These are phyloP conservation scores for Venturia aucupariae DNA, from an alignment of 2,329 filamentous ascomycete genomes.

Conservation along the genomic window DNA sequence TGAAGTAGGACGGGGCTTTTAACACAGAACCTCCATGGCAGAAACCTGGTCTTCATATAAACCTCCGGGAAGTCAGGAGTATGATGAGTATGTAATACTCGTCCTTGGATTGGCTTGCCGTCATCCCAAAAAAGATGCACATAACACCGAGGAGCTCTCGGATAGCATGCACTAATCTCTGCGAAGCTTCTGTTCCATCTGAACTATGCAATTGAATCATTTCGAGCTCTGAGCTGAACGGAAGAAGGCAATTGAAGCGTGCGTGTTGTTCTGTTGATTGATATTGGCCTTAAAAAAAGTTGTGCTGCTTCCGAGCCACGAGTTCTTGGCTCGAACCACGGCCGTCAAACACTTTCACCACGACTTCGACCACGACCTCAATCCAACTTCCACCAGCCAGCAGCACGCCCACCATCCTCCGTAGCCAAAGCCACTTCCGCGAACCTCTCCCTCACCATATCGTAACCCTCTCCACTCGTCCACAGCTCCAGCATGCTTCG, in stretches of 20 bases:
- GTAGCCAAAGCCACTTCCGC: conserved; percentile 12
- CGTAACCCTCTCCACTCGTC: conserved; percentile 4
- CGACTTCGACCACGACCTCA: conserved; percentile 8
- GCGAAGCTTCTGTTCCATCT: background rate
- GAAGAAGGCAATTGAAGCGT: background rate
- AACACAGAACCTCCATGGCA: background rate
- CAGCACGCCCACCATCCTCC: conserved; percentile 19
- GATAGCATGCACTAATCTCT: background rate
- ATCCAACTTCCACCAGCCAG: background rate
- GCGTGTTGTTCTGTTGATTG: background rate
- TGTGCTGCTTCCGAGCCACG: background rate
- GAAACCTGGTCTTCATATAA: background rate
- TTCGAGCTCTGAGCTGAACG: background rate
- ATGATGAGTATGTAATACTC: background rate
- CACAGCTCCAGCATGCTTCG: conserved; percentile 26
- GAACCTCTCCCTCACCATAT: background rate
- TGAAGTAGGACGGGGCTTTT: background rate
- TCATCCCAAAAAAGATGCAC: background rate
- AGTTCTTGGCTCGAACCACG: background rate
- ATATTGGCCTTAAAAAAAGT: background rate
- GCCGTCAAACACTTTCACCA: background rate
- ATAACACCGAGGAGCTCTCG: background rate
- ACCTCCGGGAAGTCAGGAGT: background rate
- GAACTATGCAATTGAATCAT: background rate
- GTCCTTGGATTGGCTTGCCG: background rate